These are phyloP conservation scores for Fremontodendron californicum DNA, from an alignment of 345 rosid genomes.

Conservation along the genomic window DNA sequence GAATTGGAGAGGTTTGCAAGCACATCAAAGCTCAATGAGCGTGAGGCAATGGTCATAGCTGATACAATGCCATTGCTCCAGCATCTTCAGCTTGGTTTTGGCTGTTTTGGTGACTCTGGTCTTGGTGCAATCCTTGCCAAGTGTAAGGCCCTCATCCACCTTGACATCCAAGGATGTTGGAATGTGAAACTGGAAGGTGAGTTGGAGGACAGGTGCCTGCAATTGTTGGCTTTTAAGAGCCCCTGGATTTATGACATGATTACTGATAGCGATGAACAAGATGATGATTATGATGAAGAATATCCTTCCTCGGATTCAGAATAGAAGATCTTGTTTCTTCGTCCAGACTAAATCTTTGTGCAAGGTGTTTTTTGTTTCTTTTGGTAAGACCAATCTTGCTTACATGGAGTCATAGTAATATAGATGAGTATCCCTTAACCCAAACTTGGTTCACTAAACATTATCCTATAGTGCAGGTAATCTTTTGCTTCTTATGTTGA, in stretches of 20 bases:
- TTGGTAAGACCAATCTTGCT: not conserved
- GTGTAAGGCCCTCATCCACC: slow-evolving; percentile 13
- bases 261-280: not conserved
- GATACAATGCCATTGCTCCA: slow-evolving; percentile 9
- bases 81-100: slow-evolving; percentile 13
- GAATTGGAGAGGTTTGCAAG: not conserved
- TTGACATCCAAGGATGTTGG: slow-evolving; percentile 17
- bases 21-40: not conserved
- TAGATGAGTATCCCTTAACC: not conserved
- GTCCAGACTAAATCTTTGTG: not conserved
- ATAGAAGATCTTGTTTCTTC: not conserved
- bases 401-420: not conserved
- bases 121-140: slow-evolving; percentile 11
- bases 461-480: not conserved
- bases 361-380: not conserved
- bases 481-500: not conserved
- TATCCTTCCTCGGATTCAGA: slow-evolving; percentile 5
- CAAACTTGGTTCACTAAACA: not conserved
- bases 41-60: slow-evolving; percentile 6
- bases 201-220: not conserved
- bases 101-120: slow-evolving; percentile 14
- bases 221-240: not conserved
- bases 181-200: slow-evolving; percentile 2
- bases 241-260: slow-evolving; percentile 6
- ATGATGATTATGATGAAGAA: not conserved